Conservation (phyloP, 2,329 filamentous ascomycete genomes). For the Hypocrella siamensis region DNA sequence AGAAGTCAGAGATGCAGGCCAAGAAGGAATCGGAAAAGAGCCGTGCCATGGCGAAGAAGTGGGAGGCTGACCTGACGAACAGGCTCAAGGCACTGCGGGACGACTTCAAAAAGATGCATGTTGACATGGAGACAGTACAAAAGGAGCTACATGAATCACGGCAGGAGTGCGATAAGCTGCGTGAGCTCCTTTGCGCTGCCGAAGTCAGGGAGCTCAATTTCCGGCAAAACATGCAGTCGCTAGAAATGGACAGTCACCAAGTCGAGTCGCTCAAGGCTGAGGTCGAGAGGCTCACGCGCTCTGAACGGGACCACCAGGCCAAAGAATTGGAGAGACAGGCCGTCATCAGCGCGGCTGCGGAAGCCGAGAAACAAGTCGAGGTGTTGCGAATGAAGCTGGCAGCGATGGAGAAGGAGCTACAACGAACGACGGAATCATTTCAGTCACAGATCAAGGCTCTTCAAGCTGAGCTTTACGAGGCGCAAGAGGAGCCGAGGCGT, state of each 20-base stretch:
- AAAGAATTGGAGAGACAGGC: constrained; percentile 43
- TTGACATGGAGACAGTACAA: constrained; percentile 39
- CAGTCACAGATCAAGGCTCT: constrained; percentile 31
- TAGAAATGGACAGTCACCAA: constrained; percentile 45
- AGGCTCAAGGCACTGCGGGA: constrained; percentile 53
- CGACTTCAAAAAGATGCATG: constrained; percentile 49
- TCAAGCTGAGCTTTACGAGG: constrained; percentile 27
- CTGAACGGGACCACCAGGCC: constrained; percentile 47
- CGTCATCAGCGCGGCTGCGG: constrained; percentile 40
- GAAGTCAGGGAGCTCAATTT: constrained; percentile 53
- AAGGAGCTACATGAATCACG: constrained; percentile 41
- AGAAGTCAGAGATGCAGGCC: constrained; percentile 51
- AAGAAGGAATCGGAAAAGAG: constrained; percentile 59
- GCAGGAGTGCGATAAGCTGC: constrained; percentile 48
- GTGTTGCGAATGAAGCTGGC: constrained; percentile 41
- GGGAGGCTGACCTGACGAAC: constrained; percentile 54
- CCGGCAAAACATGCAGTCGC: constrained; percentile 46
- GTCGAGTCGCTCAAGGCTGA: constrained; percentile 43
- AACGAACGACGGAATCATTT: constrained; percentile 25
- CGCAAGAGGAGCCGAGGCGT: constrained; percentile 12
- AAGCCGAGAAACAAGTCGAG: constrained; percentile 42
- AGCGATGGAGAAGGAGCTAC: constrained; percentile 30
- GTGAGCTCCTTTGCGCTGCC: constrained; percentile 47
- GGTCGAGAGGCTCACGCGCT: constrained; percentile 42
- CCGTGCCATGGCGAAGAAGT: constrained; percentile 59